A percentile compares a stretch with the other conserved stretches of the same genome.
Conservation (phyloP, 805 yeast species). For the Pichia paraexigua region DNA sequence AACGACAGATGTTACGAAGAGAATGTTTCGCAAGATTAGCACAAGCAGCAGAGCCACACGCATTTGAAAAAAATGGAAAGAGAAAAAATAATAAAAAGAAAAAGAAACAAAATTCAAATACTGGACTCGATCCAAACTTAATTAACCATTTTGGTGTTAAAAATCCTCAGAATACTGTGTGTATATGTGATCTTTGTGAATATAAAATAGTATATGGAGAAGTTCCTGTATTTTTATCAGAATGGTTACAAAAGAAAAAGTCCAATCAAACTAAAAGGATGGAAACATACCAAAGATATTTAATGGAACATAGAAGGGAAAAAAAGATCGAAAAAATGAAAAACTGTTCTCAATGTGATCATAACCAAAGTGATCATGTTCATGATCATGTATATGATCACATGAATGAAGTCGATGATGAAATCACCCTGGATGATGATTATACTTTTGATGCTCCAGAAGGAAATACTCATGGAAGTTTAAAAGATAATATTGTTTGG, state of each 20-base stretch:
- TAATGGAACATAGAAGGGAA: conserved; percentile 11
- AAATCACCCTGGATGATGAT: not conserved
- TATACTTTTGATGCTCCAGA: not conserved
- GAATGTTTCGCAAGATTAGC: not conserved
- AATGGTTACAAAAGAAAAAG: conserved; percentile 34
- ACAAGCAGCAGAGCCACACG: not conserved
- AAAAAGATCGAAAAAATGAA: conserved; percentile 8
- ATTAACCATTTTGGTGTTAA: conserved; percentile 2
- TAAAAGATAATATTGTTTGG: not conserved
- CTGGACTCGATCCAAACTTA: not conserved
- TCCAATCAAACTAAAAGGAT: conserved; percentile 27
- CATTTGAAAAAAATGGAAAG: conserved; percentile 10
- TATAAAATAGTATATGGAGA: conserved; percentile 41
- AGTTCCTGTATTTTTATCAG: conserved; percentile 37
- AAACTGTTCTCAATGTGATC: not conserved
- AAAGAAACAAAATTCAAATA: not conserved
- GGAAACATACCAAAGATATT: conserved; percentile 13
- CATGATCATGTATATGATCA: no score
- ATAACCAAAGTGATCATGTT: not conserved
- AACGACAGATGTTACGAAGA: conserved; percentile 4
- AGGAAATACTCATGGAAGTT: not conserved
- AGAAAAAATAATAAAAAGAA: conserved; percentile 12
- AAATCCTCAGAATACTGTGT: conserved; percentile 5
- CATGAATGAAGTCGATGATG: not conserved
- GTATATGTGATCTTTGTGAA: conserved; percentile 40